Conservation (phyloP, 2,329 filamentous ascomycete species). For the Alternaria arborescens region DNA sequence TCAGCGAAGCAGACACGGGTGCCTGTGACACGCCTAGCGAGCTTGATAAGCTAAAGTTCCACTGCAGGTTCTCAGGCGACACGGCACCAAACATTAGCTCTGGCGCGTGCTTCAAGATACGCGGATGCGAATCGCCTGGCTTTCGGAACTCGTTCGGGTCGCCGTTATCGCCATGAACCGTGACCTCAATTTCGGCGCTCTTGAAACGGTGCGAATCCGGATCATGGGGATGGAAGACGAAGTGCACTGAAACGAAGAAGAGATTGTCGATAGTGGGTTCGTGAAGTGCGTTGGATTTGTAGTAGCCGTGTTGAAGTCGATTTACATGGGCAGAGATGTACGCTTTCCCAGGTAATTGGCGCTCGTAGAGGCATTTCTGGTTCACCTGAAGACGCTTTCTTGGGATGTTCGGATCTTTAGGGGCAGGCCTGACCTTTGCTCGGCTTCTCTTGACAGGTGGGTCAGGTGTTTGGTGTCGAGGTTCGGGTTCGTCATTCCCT, state of each 20-base stretch:
- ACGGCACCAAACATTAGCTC: slow-evolving; percentile 60
- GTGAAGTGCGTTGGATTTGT: slow-evolving; percentile 55
- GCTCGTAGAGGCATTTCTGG: slow-evolving; percentile 59
- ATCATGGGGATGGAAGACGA: slow-evolving; percentile 59
- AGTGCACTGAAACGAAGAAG: slow-evolving; percentile 60
- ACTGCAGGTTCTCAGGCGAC: slow-evolving; percentile 59
- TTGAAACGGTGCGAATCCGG: slow-evolving; percentile 58
- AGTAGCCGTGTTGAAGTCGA: slow-evolving; percentile 60
- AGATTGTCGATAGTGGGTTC: slow-evolving; percentile 54
- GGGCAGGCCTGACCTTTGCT: slow-evolving; percentile 15
- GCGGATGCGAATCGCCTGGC: slow-evolving; percentile 42
- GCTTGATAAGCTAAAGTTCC: slow-evolving; percentile 58
- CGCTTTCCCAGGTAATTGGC: slow-evolving; percentile 57
- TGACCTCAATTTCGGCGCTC: slow-evolving; percentile 56
- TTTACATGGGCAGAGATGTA: slow-evolving; percentile 61
- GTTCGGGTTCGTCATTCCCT: slow-evolving; percentile 3
- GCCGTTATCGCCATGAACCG: slow-evolving; percentile 41
- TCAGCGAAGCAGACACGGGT: slow-evolving; percentile 54
- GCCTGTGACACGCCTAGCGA: slow-evolving; percentile 58
- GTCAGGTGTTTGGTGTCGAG: slow-evolving; percentile 4
- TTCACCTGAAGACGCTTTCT: slow-evolving; percentile 39
- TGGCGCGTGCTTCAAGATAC: slow-evolving; percentile 60
- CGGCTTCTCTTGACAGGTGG: slow-evolving; percentile 15
- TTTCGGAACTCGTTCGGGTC: slow-evolving; percentile 10
- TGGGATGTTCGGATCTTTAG: slow-evolving; percentile 38